Percentiles rank a stretch among this genome's conserved stretches.
phyloP scores from a whole-genome alignment of 768 basidiomycete species.

The Rhizopogon vesiculosus region DNA sequence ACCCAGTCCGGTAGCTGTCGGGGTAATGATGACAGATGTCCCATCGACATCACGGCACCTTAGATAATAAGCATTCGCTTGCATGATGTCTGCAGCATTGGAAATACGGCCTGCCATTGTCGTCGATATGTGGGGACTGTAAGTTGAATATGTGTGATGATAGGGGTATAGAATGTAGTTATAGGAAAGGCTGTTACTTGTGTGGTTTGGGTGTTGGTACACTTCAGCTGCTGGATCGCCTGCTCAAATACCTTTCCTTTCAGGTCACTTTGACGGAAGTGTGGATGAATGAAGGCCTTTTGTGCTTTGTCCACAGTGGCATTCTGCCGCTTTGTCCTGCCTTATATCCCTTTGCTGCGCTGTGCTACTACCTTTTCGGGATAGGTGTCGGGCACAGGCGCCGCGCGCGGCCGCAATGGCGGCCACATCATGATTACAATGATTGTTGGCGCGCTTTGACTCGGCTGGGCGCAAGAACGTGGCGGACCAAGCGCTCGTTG shows the following conservation, averaged over 20 bases:
- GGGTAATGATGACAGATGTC: constrained; percentile 4
- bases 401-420: neutral
- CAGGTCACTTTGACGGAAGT: constrained; percentile 12
- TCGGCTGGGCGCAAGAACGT: constrained; percentile 3
- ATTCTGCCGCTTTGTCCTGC: constrained; percentile 18
- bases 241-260: constrained; percentile 18
- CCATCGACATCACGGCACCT: constrained; percentile 11
- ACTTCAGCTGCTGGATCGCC: neutral
- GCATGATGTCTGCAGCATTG: neutral
- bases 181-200: neutral
- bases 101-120: constrained; percentile 6
- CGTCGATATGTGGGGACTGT: neutral
- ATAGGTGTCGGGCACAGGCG: constrained; percentile 9
- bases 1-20: constrained; percentile 9
- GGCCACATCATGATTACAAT: too few relatives aligned
- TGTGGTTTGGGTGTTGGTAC: neutral
- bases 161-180: neutral
- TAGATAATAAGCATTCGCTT: neutral
- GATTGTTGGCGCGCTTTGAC: constrained; percentile 15
- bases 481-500: neutral
- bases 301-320: constrained; percentile 9
- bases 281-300: constrained; percentile 9
- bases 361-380: constrained; percentile 17
- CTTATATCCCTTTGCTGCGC: neutral
- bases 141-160: neutral